These are phyloP conservation scores for Vigna angularis DNA, from an alignment of 306 rosid species.

Conservation along the genomic window DNA sequence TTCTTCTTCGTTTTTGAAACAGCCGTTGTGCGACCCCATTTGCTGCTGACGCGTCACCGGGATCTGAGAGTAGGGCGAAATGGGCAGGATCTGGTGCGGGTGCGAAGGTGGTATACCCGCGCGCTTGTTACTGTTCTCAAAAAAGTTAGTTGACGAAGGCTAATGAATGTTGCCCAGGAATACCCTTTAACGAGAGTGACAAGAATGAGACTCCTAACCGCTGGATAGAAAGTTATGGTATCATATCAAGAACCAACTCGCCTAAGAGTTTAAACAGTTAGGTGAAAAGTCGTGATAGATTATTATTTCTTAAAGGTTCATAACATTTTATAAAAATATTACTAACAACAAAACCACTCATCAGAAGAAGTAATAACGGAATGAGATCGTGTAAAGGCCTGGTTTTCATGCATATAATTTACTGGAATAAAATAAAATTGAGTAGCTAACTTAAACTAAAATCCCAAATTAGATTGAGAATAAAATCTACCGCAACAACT, in stretches of 20 bases:
- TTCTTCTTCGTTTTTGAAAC: too few species aligned
- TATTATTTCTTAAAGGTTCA: background rate
- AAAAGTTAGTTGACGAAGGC: background rate
- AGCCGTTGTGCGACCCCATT: too few species aligned
- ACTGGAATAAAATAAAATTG: background rate
- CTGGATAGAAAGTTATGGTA: background rate
- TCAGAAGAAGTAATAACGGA: background rate
- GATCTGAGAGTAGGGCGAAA: too few species aligned
- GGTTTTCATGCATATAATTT: background rate
- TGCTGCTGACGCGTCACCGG: too few species aligned
- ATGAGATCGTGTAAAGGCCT: background rate
- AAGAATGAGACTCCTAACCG: slow-evolving; percentile 12
- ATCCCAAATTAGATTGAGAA: background rate
- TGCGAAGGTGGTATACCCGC: too few species aligned
- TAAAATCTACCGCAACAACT: background rate
- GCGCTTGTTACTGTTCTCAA: too few species aligned
- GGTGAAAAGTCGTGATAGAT: background rate
- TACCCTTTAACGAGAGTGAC: background rate
- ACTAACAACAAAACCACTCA: background rate
- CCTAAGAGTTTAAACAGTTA: background rate
- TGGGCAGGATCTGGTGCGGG: too few species aligned
- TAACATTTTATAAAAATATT: background rate
- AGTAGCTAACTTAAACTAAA: background rate
- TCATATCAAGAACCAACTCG: background rate
- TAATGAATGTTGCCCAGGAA: background rate